These are phyloP conservation scores for Candida manassasensis DNA, from an alignment of 805 yeast genomes.

Conservation along the genomic window DNA sequence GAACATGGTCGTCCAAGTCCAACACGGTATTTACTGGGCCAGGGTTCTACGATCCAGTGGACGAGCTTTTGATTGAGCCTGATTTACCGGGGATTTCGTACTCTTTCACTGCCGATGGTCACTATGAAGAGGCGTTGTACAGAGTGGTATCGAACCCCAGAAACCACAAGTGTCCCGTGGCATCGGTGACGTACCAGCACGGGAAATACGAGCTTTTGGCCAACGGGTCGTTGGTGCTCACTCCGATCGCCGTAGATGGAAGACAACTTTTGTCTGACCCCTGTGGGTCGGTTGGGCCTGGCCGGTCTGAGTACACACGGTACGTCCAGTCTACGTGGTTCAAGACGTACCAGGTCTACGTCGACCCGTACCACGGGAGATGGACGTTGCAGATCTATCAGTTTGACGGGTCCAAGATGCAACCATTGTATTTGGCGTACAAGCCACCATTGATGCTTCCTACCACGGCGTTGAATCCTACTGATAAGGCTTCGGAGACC, in stretches of 20 bases:
- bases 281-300: conserved; percentile 49
- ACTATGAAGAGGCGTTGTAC: conserved; percentile 84
- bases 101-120: conserved; percentile 91
- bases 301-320: conserved; percentile 57
- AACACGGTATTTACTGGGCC: conserved; percentile 96
- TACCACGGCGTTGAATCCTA: conserved; percentile 85
- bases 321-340: conserved; percentile 66
- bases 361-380: conserved; percentile 83
- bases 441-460: conserved; percentile 96
- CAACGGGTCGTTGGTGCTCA: conserved; percentile 65
- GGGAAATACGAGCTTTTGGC: conserved; percentile 64
- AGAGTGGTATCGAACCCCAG: conserved; percentile 66
- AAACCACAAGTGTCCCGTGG: conserved; percentile 80
- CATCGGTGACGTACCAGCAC: conserved; percentile 81
- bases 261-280: conserved; percentile 88
- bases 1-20: conserved; percentile 95
- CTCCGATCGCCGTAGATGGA: conserved; percentile 84
- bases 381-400: conserved; percentile 68
- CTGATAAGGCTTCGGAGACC: conserved; percentile 41
- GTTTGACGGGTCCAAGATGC: conserved; percentile 74
- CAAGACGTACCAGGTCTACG: conserved; percentile 49
- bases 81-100: conserved; percentile 91
- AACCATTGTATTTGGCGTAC: conserved; percentile 88
- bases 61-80: conserved; percentile 91
- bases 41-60: conserved; percentile 92